A percentile compares a stretch with the other conserved stretches of the same genome.
Conservation (phyloP, 2,329 filamentous ascomycete genomes). For the Epichloe uncinata region DNA sequence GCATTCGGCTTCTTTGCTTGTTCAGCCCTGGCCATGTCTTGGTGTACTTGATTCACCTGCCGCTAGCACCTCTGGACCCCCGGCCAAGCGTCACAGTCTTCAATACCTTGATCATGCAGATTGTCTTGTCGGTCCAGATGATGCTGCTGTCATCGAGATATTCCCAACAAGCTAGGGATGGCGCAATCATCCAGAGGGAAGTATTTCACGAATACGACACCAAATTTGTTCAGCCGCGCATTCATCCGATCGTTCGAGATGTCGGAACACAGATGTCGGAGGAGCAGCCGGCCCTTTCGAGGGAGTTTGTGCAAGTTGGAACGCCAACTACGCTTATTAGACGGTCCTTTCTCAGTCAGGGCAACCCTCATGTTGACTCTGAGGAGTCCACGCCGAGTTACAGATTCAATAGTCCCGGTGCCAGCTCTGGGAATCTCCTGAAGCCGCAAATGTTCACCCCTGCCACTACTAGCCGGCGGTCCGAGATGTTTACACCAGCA, state of each 20-base stretch:
- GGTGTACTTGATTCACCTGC: conserved; percentile 79
- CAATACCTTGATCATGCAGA: conserved; percentile 64
- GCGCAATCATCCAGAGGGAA: conserved; percentile 72
- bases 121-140: conserved; percentile 65
- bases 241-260: conserved; percentile 66
- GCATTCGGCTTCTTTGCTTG: conserved; percentile 68
- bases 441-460: conserved; percentile 18
- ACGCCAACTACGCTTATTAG: conserved; percentile 52
- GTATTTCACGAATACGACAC: conserved; percentile 92
- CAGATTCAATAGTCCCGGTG: neutral
- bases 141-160: conserved; percentile 61
- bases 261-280: conserved; percentile 66
- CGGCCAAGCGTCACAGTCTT: conserved; percentile 77
- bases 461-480: conserved; percentile 1
- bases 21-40: conserved; percentile 93
- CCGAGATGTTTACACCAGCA: conserved; percentile 22
- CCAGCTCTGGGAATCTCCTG: conserved; percentile 18
- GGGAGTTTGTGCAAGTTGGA: conserved; percentile 33
- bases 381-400: conserved; percentile 30
- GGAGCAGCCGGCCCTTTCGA: conserved; percentile 26
- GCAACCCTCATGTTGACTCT: conserved; percentile 68
- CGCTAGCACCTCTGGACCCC: conserved; percentile 60
- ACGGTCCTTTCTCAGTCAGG: conserved; percentile 65
- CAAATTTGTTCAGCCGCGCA: conserved; percentile 83
- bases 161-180: conserved; percentile 75